Conservation (phyloP, 345 rosid species). For the Eucalyptus curtisii region DNA sequence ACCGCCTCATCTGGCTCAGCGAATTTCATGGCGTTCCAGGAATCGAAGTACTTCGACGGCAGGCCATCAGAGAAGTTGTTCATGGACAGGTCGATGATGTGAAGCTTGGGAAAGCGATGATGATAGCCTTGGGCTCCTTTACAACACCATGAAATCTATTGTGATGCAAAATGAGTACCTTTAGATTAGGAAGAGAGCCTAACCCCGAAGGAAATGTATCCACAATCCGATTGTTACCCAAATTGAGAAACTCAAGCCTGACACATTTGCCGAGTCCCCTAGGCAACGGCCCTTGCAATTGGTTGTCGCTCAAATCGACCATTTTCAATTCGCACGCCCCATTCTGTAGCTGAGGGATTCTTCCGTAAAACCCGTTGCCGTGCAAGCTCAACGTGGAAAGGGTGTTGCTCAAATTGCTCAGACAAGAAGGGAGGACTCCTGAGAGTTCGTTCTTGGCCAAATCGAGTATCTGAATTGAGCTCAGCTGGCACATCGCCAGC, state of each 20-base stretch:
- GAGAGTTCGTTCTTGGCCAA: not conserved
- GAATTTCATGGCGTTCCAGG: not conserved
- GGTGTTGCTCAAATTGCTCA: not conserved
- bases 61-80: not conserved
- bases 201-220: conserved; percentile 1
- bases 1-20: too few species aligned
- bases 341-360: not conserved
- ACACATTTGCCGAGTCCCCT: not conserved
- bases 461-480: not conserved
- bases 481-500: not conserved
- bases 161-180: not conserved
- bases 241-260: not conserved
- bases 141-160: not conserved
- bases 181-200: not conserved
- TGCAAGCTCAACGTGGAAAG: not conserved
- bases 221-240: not conserved
- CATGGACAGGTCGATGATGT: not conserved
- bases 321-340: not conserved
- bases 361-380: not conserved
- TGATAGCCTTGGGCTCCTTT: not conserved
- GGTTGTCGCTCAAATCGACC: not conserved
- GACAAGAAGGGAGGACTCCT: not conserved
- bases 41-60: not conserved
- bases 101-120: not conserved
- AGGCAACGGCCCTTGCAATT: not conserved